These are phyloP conservation scores for Alnus glutinosa DNA, from an alignment of 306 rosid species.

Conservation along the genomic window DNA sequence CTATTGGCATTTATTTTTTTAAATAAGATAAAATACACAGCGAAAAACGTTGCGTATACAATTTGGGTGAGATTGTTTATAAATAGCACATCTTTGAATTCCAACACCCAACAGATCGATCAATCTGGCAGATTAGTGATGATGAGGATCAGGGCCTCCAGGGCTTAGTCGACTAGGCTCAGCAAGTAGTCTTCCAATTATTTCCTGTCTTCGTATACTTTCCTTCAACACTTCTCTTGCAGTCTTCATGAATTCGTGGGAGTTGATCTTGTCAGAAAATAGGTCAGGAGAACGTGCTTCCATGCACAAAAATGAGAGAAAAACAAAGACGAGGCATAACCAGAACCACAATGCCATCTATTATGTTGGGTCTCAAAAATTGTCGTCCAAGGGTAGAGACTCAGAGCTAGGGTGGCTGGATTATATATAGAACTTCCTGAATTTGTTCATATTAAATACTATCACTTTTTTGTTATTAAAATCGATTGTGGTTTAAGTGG, in stretches of 20 bases:
- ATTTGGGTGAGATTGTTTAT: no score
- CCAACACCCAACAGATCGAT: no score
- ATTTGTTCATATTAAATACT: no score
- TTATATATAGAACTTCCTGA: neutral
- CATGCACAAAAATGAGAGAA: slow-evolving; percentile 25
- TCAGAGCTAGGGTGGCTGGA: neutral
- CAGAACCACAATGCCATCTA: slow-evolving; percentile 15
- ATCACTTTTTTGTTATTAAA: no score
- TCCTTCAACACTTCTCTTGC: slow-evolving; percentile 40
- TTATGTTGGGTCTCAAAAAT: neutral
- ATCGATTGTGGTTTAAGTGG: no score
- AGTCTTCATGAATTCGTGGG: slow-evolving; percentile 22
- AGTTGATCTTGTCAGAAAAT: neutral
- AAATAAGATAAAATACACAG: no score
- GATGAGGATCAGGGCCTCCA: slow-evolving; percentile 50
- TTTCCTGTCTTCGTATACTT: slow-evolving; percentile 28
- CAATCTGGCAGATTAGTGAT: slow-evolving; percentile 25
- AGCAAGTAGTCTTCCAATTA: slow-evolving; percentile 27
- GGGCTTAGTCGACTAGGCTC: slow-evolving; percentile 42
- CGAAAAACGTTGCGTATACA: no score
- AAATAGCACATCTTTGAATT: no score
- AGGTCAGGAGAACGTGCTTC: slow-evolving; percentile 27
- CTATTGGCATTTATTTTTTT: no score
- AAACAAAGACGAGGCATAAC: slow-evolving; percentile 34
- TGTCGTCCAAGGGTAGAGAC: neutral